Evolutionary conservation across 208 protist genomes (phyloP).

Genomic region (Acanthamoeba lenticulata): DNA sequence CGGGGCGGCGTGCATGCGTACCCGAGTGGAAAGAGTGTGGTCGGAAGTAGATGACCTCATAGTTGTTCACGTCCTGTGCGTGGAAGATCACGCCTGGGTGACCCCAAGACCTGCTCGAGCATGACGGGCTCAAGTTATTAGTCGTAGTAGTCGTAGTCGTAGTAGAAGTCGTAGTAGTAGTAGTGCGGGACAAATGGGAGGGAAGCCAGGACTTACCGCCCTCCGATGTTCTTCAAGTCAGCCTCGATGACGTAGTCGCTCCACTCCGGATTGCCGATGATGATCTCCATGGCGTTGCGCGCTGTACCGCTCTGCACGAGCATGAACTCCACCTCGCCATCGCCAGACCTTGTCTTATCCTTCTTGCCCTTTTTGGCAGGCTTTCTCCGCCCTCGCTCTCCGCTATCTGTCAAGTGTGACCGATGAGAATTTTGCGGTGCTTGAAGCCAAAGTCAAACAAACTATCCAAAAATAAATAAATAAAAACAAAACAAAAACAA

Average conservation of each 20-base stretch:
- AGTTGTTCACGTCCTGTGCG: constrained; percentile 10
- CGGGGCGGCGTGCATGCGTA: neutral
- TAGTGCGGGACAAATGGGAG: neutral
- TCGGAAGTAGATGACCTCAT: constrained; percentile 10
- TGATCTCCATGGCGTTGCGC: constrained; percentile 17
- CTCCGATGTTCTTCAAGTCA: neutral
- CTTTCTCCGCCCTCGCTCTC: neutral
- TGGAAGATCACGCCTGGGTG: constrained; percentile 16
- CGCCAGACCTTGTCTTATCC: neutral
- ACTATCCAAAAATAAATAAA: too few relatives aligned
- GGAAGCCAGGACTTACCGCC: neutral
- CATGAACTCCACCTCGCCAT: neutral
- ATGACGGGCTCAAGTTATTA: neutral
- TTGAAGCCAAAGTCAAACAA: too few relatives aligned
- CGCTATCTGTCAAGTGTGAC: too few relatives aligned
- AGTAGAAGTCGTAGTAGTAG: too few relatives aligned
- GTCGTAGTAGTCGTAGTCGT: too few relatives aligned
- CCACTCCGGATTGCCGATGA: neutral
- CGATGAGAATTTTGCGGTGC: too few relatives aligned
- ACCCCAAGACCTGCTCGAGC: neutral
- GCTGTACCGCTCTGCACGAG: constrained; percentile 7
- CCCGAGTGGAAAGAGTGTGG: constrained; percentile 6
- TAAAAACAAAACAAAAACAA: too few relatives aligned
- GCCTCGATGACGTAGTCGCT: constrained; percentile 22
- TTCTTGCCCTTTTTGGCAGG: neutral